Evolutionary conservation across 1,139 yeast species (phyloP).

Genomic region (Hyphopichia fennica): DNA sequence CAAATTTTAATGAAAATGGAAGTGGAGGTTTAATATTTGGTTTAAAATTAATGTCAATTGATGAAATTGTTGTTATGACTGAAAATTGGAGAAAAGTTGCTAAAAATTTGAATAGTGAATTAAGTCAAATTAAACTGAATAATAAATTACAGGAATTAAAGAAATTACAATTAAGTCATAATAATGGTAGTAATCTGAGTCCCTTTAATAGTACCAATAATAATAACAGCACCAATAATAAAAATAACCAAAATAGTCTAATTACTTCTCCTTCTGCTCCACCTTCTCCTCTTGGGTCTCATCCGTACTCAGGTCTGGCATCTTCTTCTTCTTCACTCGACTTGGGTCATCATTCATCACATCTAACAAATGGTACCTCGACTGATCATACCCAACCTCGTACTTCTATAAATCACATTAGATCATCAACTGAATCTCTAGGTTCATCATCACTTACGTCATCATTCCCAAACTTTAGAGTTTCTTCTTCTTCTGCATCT

Average conservation of each 20-base stretch:
- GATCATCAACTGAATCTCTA: conserved; percentile 4
- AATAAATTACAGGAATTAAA: conserved; percentile 22
- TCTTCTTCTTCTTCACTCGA: conserved; percentile 4
- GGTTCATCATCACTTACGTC: not conserved
- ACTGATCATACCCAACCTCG: not conserved
- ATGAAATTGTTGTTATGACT: conserved; percentile 63
- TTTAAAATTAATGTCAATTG: conserved; percentile 61
- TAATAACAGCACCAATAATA: not conserved
- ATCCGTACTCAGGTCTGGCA: not conserved
- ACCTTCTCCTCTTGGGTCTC: not conserved
- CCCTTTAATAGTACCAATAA: not conserved
- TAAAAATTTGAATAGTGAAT: conserved; percentile 37
- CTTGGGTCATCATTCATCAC: conserved; percentile 1
- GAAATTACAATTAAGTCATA: conserved; percentile 26
- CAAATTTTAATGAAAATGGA: conserved; percentile 46
- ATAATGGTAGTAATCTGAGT: conserved; percentile 9
- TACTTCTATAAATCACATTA: not conserved
- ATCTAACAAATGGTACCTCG: not conserved
- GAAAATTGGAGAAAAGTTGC: conserved; percentile 70
- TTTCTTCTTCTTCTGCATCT: conserved; percentile 3
- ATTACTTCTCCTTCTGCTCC: conserved; percentile 9
- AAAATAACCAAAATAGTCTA: conserved; percentile 14
- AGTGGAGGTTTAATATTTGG: conserved; percentile 66
- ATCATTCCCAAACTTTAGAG: conserved; percentile 4
- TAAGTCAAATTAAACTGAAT: conserved; percentile 21